These are phyloP conservation scores for Glycine latifolia DNA, from an alignment of 306 rosid genomes.

Conservation along the genomic window DNA sequence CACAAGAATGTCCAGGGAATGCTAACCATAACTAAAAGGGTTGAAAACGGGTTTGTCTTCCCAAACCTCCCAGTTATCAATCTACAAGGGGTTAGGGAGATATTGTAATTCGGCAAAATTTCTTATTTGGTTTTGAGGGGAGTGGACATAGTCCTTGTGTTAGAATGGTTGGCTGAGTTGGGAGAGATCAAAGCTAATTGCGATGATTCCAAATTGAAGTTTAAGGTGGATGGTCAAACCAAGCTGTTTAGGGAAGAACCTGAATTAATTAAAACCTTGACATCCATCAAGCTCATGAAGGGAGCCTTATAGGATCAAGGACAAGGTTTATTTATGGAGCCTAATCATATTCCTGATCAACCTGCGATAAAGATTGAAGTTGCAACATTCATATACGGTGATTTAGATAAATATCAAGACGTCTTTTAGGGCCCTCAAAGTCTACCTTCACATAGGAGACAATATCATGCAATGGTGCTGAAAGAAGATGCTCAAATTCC, in stretches of 20 bases:
- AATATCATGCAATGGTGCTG: background rate
- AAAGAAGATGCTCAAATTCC: background rate
- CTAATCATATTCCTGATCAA: too few species aligned
- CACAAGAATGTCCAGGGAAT: too few species aligned
- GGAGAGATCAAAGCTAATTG: background rate
- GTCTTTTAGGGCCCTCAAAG: background rate
- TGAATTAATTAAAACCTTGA: background rate
- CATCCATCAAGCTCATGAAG: background rate
- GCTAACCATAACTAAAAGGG: too few species aligned
- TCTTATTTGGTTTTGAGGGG: background rate
- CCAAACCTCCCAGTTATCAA: too few species aligned
- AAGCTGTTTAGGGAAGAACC: background rate
- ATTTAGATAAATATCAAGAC: background rate
- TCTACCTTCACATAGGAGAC: background rate
- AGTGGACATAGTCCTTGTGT: background rate
- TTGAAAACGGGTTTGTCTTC: too few species aligned
- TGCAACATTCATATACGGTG: background rate
- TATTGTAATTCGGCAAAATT: background rate
- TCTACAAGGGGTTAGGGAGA: background rate
- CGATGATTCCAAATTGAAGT: background rate
- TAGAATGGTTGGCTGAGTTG: background rate
- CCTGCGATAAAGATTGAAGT: background rate
- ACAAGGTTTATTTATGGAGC: background rate
- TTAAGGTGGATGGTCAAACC: background rate
- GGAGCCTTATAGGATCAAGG: background rate